Evolutionary conservation across 1,139 yeast genomes (phyloP).

Genomic region (Scheffersomyces segobiensis): DNA sequence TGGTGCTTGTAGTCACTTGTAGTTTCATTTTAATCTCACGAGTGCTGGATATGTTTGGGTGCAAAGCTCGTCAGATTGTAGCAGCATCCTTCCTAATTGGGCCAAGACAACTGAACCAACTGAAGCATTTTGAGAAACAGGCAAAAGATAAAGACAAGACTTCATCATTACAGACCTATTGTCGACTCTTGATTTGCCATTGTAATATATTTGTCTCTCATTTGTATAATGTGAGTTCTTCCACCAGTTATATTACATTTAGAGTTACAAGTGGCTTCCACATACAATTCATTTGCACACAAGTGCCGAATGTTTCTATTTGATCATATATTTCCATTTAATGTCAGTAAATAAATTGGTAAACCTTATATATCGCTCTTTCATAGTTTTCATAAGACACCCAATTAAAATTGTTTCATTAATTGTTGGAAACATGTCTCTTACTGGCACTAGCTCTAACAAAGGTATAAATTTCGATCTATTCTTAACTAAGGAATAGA

Average conservation of each 20-base stretch:
- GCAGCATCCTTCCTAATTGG: constrained; percentile 4
- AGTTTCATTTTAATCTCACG: background rate
- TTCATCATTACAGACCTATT: background rate
- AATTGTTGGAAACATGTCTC: background rate
- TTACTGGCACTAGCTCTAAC: background rate
- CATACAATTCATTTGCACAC: background rate
- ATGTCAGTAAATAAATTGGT: no score
- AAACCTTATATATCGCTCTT: background rate
- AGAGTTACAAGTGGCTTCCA: background rate
- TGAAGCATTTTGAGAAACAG: background rate
- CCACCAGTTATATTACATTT: no score
- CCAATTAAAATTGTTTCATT: background rate
- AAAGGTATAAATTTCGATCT: background rate
- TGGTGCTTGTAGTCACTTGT: background rate
- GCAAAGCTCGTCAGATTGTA: background rate
- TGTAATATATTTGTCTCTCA: background rate
- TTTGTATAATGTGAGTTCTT: no score
- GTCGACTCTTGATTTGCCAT: background rate
- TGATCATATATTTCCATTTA: no score
- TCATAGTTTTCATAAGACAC: background rate
- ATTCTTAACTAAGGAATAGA: background rate
- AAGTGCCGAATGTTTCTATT: background rate
- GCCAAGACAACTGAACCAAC: background rate
- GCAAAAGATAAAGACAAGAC: background rate
- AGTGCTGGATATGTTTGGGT: background rate